These are phyloP conservation scores for Knufia fluminis DNA, from an alignment of 2,329 filamentous ascomycete genomes.

Conservation along the genomic window DNA sequence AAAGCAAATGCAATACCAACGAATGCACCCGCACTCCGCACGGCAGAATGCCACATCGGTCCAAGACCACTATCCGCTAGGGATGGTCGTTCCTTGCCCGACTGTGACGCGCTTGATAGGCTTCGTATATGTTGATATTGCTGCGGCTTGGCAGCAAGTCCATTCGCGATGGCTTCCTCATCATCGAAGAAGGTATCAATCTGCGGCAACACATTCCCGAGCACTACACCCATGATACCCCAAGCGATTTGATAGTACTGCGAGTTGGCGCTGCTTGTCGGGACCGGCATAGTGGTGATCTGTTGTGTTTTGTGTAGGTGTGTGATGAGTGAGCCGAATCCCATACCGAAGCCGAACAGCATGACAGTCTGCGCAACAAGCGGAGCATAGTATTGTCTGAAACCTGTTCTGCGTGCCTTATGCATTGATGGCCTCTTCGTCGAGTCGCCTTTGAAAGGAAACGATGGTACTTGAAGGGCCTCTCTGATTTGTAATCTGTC, in stretches of 20 bases:
- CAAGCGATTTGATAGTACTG: conserved; percentile 69
- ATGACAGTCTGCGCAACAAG: conserved; percentile 51
- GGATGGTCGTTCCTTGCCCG: conserved; percentile 9
- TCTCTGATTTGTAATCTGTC: conserved; percentile 26
- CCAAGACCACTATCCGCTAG: conserved; percentile 32
- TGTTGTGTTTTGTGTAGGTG: conserved; percentile 64
- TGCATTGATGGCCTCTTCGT: not conserved
- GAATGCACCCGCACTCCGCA: conserved; percentile 61
- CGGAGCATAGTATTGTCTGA: conserved; percentile 42
- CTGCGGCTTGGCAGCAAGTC: not conserved
- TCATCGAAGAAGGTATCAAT: conserved; percentile 62
- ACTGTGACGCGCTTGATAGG: conserved; percentile 23
- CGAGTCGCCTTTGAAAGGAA: conserved; percentile 13
- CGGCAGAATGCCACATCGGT: conserved; percentile 66
- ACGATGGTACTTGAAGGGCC: conserved; percentile 22
- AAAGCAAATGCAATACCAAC: conserved; percentile 71
- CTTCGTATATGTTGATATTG: conserved; percentile 26
- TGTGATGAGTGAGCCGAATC: conserved; percentile 73
- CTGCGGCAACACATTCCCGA: conserved; percentile 76
- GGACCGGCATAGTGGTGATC: conserved; percentile 54
- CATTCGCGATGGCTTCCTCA: conserved; percentile 11
- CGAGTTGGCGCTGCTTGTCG: conserved; percentile 44
- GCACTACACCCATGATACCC: conserved; percentile 66
- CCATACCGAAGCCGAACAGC: conserved; percentile 68
- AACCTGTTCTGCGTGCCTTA: conserved; percentile 27